Base-by-base conservation (phyloP, 768 basidiomycete species). In the Trichaptum fuscoviolaceum region DNA sequence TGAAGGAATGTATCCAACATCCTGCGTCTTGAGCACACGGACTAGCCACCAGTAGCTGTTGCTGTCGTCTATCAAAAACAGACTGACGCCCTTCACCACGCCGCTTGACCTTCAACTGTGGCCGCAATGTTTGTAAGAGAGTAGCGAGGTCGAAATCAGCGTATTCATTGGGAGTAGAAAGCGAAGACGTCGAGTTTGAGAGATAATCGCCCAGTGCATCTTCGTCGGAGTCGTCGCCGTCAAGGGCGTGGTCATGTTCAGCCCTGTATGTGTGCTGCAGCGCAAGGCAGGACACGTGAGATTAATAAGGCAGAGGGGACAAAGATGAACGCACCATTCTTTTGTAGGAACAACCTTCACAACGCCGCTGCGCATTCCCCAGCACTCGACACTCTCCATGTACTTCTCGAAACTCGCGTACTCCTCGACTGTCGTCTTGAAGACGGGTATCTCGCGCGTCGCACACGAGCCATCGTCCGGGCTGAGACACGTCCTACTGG, bases 31-130 rank as follows among this genome's bases (percentile, higher is more conserved):
- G 69, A 99, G 88, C 9, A 99, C 97, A 60, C 95, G 87, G 8
- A 99, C 96, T 63, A 99, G 91, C 97, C 97, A 99, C 97, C 97
- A 99, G 79, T 99, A 99, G 77, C 93, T 94, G 77, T 99, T 99
- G 66, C 90, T 94, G 76, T 99, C 97, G 79, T 99, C 97, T 86
- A 99, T 94, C 58, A 99, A 82, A 74, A 95, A 90, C 60, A 99
- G 84, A 68, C 92, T 93, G 82, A 99, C 96, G 25, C 97, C 97
- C 78, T 98, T 99, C 77, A 97, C 93, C 70, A 99, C 97, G 70
- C 93, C 1, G 97, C 97, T 79, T 99, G 97, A 25, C 97, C 97
- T 73, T 98, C 96, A 36, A 99, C 96, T 0, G 97, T 99, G 0
- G 97, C 97, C 4, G 95, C 91, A 76, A 99, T 99, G 71, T 92